Conservation (phyloP, 306 rosid species). For the Inga oerstediana region DNA sequence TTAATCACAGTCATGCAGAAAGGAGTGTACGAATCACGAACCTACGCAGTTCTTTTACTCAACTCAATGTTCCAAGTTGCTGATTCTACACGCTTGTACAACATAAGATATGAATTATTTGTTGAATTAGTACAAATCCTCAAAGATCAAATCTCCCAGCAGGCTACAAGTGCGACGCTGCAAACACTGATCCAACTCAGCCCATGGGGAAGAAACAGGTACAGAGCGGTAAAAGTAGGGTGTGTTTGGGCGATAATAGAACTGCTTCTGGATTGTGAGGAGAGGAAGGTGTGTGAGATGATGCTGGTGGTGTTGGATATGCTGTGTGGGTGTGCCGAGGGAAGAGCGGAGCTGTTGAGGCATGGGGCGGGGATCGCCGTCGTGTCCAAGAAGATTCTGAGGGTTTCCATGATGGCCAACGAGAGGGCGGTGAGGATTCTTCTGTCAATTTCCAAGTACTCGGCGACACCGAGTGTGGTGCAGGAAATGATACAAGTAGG, state of each 20-base stretch:
- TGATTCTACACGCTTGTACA: constrained; percentile 25
- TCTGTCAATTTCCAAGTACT: constrained; percentile 47
- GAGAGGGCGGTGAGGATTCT: constrained; percentile 78
- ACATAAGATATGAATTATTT: constrained; percentile 44
- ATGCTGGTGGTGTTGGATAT: constrained; percentile 54
- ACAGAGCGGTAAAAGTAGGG: constrained; percentile 69
- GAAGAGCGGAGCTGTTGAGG: constrained; percentile 62
- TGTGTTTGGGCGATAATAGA: constrained; percentile 58
- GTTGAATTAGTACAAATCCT: constrained; percentile 50
- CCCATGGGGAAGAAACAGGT: constrained; percentile 64
- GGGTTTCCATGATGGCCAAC: constrained; percentile 67
- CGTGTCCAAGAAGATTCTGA: constrained; percentile 74
- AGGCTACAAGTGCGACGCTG: constrained; percentile 58
- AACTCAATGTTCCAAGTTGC: constrained; percentile 61
- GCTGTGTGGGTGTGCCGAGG: constrained; percentile 72
- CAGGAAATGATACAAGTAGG: constrained; percentile 79
- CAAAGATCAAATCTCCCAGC: constrained; percentile 57
- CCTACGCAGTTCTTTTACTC: constrained; percentile 56
- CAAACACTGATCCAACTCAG: constrained; percentile 46
- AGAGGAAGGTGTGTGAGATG: constrained; percentile 64
- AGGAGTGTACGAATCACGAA: constrained; percentile 68
- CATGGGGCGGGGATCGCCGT: constrained; percentile 79
- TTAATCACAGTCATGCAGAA: constrained; percentile 47
- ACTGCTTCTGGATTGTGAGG: constrained; percentile 55
- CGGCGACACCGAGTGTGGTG: constrained; percentile 49